A percentile compares a stretch with the other conserved stretches of the same genome.
Evolutionary conservation across 2,329 filamentous ascomycete genomes (phyloP).

Genomic region (Bipolaris bicolor): DNA sequence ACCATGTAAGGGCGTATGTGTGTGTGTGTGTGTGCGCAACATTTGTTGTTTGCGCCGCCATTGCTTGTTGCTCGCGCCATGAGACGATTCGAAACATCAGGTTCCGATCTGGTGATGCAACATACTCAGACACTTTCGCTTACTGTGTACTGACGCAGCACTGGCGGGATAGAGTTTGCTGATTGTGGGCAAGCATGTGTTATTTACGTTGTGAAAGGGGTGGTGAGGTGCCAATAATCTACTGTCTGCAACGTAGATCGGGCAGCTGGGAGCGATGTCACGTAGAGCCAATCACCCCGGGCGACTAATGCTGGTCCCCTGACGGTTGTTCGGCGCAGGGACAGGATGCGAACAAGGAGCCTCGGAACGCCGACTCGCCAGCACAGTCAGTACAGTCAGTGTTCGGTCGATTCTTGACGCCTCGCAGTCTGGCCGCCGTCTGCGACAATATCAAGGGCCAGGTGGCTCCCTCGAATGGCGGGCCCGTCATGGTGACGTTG

Average conservation of each 20-base stretch:
- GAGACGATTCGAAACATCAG: slow-evolving; percentile 10
- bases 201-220: slow-evolving; percentile 24
- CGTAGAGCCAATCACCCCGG: slow-evolving; percentile 20
- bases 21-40: background rate
- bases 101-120: background rate
- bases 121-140: too few species aligned
- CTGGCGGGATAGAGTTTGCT: background rate
- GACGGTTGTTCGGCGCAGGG: slow-evolving; percentile 30
- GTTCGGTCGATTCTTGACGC: background rate
- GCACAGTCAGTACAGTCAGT: slow-evolving; percentile 1
- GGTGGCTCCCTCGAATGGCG: background rate
- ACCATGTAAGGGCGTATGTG: slow-evolving; percentile 14
- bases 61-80: slow-evolving; percentile 1
- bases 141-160: too few species aligned
- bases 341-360: slow-evolving; percentile 29
- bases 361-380: slow-evolving; percentile 19
- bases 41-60: slow-evolving; percentile 2
- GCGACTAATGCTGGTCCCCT: slow-evolving; percentile 24
- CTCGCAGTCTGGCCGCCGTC: slow-evolving; percentile 1
- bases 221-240: slow-evolving; percentile 13
- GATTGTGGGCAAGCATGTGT: slow-evolving; percentile 11
- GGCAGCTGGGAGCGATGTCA: slow-evolving; percentile 14
- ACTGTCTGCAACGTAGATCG: slow-evolving; percentile 20
- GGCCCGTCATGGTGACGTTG: background rate
- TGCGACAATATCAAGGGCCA: background rate